These are phyloP conservation scores for Alloascoidea africana DNA, from an alignment of 805 yeast species.

Conservation along the genomic window DNA sequence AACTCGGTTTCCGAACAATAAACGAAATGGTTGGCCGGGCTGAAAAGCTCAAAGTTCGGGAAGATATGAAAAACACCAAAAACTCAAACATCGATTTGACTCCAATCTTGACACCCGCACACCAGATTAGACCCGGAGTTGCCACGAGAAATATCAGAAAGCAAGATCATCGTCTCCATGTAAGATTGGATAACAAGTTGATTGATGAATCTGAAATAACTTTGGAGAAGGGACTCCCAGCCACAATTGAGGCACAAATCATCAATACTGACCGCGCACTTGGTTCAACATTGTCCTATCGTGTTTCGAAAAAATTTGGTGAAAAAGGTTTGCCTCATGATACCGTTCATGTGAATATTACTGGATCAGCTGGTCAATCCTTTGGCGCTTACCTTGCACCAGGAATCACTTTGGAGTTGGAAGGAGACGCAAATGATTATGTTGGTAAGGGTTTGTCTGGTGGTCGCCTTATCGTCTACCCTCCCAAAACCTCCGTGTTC, in stretches of 20 bases:
- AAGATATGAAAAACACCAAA: conserved; percentile 75
- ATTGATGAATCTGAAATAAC: conserved; percentile 93
- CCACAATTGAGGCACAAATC: conserved; percentile 82
- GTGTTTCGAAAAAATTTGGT: conserved; percentile 87
- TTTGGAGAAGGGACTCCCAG: conserved; percentile 93
- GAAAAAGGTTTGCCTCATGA: conserved; percentile 90
- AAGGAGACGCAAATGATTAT: conserved; percentile 97
- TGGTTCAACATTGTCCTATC: conserved; percentile 88
- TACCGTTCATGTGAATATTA: conserved; percentile 82
- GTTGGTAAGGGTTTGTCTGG: conserved; percentile 97
- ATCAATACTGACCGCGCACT: conserved; percentile 93
- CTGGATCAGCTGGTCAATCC: conserved; percentile 96
- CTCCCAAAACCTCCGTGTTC: conserved; percentile 71
- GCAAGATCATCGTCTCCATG: conserved; percentile 88
- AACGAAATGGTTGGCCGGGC: conserved; percentile 98
- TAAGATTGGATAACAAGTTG: conserved; percentile 87
- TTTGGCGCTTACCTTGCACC: conserved; percentile 96
- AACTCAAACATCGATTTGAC: conserved; percentile 82
- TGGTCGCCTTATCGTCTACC: conserved; percentile 84
- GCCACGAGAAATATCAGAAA: conserved; percentile 85
- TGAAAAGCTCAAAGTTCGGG: conserved; percentile 76
- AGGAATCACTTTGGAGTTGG: conserved; percentile 87
- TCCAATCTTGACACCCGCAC: conserved; percentile 94
- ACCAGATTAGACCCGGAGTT: conserved; percentile 90
- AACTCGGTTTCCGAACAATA: conserved; percentile 85